phyloP scores from a whole-genome alignment of 2,329 filamentous ascomycete species.

The Aureobasidium mangrovei region DNA sequence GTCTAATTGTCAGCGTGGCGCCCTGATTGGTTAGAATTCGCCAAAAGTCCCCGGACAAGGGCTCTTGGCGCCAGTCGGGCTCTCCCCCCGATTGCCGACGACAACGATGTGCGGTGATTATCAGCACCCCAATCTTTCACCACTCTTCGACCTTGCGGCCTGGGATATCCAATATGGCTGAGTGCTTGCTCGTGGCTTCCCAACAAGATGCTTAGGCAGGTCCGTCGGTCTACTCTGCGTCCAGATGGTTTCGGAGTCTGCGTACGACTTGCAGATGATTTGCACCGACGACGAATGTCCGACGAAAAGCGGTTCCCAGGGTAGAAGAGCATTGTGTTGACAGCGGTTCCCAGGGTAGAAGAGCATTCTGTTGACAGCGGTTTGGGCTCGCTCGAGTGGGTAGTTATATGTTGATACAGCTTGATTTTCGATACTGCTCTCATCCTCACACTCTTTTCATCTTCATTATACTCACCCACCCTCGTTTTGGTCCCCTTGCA shows the following conservation, averaged over 20 bases:
- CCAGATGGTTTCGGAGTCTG: background rate
- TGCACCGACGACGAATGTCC: background rate
- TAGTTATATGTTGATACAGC: background rate
- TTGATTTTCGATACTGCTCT: background rate
- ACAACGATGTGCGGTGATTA: background rate
- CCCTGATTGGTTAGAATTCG: background rate
- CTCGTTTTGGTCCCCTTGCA: background rate
- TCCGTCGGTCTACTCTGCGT: background rate
- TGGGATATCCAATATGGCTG: background rate
- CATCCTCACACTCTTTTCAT: background rate
- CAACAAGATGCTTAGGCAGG: slow-evolving; percentile 1
- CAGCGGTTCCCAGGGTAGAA: background rate
- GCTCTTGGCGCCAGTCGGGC: background rate
- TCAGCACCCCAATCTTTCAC: background rate
- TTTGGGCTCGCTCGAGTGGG: background rate
- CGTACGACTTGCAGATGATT: background rate
- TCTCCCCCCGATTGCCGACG: background rate
- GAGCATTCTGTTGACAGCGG: background rate
- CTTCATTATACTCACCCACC: background rate
- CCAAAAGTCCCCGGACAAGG: background rate
- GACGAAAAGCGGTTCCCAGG: background rate
- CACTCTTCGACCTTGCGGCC: background rate
- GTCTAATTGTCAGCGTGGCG: background rate
- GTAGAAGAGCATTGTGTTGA: background rate
- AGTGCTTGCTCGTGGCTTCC: background rate